Base-by-base conservation (phyloP, 768 basidiomycete species). In the Gymnopilus junonius region DNA sequence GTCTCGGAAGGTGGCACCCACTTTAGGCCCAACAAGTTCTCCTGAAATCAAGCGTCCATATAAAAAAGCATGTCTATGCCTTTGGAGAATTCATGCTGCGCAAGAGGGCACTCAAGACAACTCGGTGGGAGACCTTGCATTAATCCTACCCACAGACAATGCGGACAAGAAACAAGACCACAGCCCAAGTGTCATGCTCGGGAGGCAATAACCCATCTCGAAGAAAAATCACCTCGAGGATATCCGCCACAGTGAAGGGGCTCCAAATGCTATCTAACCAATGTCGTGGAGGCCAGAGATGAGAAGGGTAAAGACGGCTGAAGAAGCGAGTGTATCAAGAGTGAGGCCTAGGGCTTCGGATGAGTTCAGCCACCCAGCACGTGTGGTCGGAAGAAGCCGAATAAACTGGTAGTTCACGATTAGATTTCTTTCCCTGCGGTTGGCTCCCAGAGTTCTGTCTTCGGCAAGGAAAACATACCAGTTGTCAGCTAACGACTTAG, bases 301-400 rank as follows among this genome's bases (percentile, higher is more conserved):
- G 65, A 65, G 57, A 65, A 62, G 53, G 65, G 66, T 61, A 61
- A 70, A 66, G 69, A 67, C 67, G 60, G 70, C 67, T 69, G 69
- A 66, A 67, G 66, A 62, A 67, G 69, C 62, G 68, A 68, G 65
- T 62, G 71, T 66, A 55, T 55, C 54, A 39, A 39, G 54, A 40
- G 39, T n/a, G 63, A 64, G 42, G n/a, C n/a, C n/a, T n/a, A 65
- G 40, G 63, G 70, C 66, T 70, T 72, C 70, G 70, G 73, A 75
- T 67, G 70, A 69, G 70, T 74, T 74, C 75, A 75, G 74, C 74
- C 75, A 75, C 75, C 69, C 63, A 39, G 70, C 74, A 75, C 75
- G 75, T 76, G 73, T 50, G 50, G 12, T 63, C 74, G 75, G 75
- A 62, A 71, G 61, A 50, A 64, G 48, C 75, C 75, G 75, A 62